A percentile compares a stretch with the other conserved stretches of the same genome.
These are phyloP conservation scores for Phytomonas francai DNA, from an alignment of 208 protist species.

Conservation along the genomic window DNA sequence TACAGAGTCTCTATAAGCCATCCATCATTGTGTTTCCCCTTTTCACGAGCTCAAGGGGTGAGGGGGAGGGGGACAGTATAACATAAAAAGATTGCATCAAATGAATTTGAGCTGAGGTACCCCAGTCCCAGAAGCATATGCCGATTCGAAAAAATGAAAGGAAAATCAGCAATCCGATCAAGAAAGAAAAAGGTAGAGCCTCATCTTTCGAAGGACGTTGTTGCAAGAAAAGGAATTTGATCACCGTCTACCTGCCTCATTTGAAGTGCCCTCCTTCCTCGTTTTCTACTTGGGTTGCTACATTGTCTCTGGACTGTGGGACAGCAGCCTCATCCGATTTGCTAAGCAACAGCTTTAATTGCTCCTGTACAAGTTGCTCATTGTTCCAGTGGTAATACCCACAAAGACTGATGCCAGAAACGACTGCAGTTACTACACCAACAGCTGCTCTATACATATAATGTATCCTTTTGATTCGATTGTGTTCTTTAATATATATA, in stretches of 20 bases:
- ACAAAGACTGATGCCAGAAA: conserved; percentile 20
- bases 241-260: not conserved
- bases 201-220: not conserved
- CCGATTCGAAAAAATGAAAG: not conserved
- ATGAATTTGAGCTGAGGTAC: not conserved
- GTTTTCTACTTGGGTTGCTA: not conserved
- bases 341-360: conserved; percentile 22
- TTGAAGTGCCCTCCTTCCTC: not conserved
- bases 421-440: conserved; percentile 15
- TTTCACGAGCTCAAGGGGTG: not conserved
- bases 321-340: not conserved
- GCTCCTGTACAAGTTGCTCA: conserved; percentile 23
- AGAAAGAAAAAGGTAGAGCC: not conserved
- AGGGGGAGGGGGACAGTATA: not conserved
- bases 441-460: conserved; percentile 13
- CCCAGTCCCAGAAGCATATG: not conserved
- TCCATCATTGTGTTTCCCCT: not conserved
- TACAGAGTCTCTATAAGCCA: not conserved
- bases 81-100: not conserved
- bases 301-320: not conserved
- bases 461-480: not conserved
- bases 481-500: not conserved
- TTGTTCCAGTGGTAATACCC: conserved; percentile 21
- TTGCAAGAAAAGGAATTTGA: not conserved
- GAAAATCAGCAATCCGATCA: not conserved